Conservation (phyloP, 2,329 filamentous ascomycete genomes). For the Paracoccidioides lutzii region DNA sequence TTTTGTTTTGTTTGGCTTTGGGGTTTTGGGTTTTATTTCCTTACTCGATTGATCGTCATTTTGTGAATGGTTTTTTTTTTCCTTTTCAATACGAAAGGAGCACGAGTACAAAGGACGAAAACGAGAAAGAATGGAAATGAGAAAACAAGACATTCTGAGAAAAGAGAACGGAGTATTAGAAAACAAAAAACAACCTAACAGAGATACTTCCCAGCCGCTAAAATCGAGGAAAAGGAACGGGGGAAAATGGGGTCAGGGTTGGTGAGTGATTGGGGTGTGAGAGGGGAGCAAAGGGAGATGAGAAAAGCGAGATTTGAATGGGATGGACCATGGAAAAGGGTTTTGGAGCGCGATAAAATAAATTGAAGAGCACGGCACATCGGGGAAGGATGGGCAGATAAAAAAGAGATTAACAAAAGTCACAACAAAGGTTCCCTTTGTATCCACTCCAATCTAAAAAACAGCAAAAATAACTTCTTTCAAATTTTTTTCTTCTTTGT, state of each 20-base stretch:
- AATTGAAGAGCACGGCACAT: neutral
- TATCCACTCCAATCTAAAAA: slow-evolving; percentile 12
- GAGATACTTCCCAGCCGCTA: neutral
- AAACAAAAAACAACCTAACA: neutral
- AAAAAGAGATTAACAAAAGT: slow-evolving; percentile 1
- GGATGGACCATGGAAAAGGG: slow-evolving; percentile 6
- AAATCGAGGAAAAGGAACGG: slow-evolving; percentile 2
- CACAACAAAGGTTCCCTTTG: slow-evolving; percentile 6
- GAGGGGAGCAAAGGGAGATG: too few species aligned
- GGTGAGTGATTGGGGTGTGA: neutral
- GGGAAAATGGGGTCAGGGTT: neutral
- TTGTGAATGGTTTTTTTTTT: neutral
- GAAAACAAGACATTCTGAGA: neutral
- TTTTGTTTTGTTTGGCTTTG: too few species aligned
- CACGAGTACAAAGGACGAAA: neutral
- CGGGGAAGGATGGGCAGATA: slow-evolving; percentile 1
- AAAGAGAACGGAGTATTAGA: neutral
- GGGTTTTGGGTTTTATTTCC: neutral
- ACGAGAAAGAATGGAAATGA: neutral
- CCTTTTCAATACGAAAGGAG: neutral
- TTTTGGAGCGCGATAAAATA: neutral
- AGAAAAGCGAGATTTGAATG: slow-evolving; percentile 7
- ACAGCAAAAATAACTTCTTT: slow-evolving; percentile 18
- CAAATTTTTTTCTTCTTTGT: slow-evolving; percentile 11
- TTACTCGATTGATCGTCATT: neutral